Evolutionary conservation across 129 eudicot genomes (phyloP).

Genomic region (Chrysanthemum seticuspe): DNA sequence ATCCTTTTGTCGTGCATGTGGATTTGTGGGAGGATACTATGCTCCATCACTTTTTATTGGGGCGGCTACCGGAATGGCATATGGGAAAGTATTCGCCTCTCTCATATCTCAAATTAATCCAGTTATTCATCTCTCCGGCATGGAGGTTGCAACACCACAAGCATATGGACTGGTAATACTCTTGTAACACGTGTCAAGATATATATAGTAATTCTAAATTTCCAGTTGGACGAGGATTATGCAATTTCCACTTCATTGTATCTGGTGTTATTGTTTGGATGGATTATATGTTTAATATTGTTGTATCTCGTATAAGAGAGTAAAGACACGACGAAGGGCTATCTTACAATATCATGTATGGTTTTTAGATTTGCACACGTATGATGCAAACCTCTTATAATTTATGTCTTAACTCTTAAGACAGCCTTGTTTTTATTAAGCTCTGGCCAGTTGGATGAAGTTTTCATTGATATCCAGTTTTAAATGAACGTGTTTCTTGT

Average conservation of each 20-base stretch:
- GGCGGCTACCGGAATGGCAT: slow-evolving; percentile 97
- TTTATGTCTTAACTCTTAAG: background rate
- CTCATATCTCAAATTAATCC: slow-evolving; percentile 49
- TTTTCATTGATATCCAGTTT: slow-evolving; percentile 6
- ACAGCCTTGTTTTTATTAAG: background rate
- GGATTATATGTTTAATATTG: background rate
- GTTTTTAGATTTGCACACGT: too few relatives aligned
- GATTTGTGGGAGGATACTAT: slow-evolving; percentile 95
- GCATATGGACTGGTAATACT: too few relatives aligned
- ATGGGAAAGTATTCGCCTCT: slow-evolving; percentile 69
- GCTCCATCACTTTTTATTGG: slow-evolving; percentile 95
- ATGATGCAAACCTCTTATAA: too few relatives aligned
- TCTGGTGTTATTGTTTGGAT: background rate
- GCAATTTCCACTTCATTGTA: background rate
- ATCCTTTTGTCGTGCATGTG: slow-evolving; percentile 83
- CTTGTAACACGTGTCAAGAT: too few relatives aligned
- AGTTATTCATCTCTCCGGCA: too few relatives aligned
- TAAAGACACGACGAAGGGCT: background rate
- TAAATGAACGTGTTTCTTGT: slow-evolving; percentile 12
- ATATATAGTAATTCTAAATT: background rate
- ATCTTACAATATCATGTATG: background rate
- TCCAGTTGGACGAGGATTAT: too few relatives aligned
- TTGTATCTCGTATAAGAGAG: background rate
- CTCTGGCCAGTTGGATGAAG: background rate
- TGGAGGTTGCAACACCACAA: too few relatives aligned